Conservation (phyloP, 2,329 filamentous ascomycete genomes). For the Fusarium secorum region DNA sequence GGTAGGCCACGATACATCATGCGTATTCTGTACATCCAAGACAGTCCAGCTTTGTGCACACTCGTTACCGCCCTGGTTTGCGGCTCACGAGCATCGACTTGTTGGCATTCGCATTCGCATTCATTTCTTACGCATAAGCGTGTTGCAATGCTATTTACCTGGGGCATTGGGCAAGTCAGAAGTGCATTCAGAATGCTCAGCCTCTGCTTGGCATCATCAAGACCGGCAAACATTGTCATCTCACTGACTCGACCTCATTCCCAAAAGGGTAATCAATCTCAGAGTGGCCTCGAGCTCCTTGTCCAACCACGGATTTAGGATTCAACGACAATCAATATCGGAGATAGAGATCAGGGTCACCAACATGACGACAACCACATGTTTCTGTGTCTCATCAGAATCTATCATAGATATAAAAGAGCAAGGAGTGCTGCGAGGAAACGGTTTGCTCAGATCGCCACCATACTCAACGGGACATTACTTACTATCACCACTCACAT, state of each 20-base stretch:
- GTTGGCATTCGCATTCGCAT: not conserved
- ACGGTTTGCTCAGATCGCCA: not conserved
- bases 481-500: not conserved
- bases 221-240: not conserved
- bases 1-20: not conserved
- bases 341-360: not conserved
- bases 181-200: not conserved
- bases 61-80: not conserved
- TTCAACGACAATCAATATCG: not conserved
- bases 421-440: not conserved
- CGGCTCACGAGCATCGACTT: not conserved
- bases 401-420: conserved; percentile 1
- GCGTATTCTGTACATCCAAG: not conserved
- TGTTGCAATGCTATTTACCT: not conserved
- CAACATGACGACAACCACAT: not conserved
- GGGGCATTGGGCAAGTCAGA: not conserved
- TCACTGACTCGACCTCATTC: not conserved
- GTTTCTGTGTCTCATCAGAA: not conserved
- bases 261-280: conserved; percentile 30
- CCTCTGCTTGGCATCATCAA: not conserved
- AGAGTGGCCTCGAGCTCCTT: conserved; percentile 16
- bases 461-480: not conserved
- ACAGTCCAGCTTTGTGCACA: not conserved
- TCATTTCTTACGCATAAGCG: not conserved
- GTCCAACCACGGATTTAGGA: conserved; percentile 28